Evolutionary conservation across 768 basidiomycete genomes (phyloP), one percentile per base, ranked within the genome.

Genomic region (Favolaschia claudopus): DNA sequence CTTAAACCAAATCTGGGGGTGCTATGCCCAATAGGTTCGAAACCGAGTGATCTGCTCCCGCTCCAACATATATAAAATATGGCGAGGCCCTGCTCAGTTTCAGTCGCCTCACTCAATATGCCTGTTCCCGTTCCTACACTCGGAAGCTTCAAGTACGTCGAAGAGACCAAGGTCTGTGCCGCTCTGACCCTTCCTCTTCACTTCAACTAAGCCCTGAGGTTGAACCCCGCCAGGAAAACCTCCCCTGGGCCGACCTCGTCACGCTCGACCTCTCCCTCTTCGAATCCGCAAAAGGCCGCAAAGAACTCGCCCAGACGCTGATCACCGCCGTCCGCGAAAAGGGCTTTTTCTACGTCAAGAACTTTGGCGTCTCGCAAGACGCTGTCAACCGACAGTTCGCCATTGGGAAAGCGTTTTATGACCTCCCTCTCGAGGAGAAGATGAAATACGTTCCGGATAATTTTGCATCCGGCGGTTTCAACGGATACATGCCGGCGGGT

Each of bases 311-410:
- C 0, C 42, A 38, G 5, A 68, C 78, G 36, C 66, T 81, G 24
- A 69, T 64, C 53, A 68, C 75, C 44, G 79, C 79, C 0, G 67
- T 79, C 38, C 69, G 71, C 28, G 73, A 67, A 6, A 70, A 72
- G 49, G 80, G 81, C 2, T 82, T 82, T 62, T 76, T 79, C 65
- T 76, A 74, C 20, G 72, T 80, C 33, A 67, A 73, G 49, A 74
- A 74, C 47, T 69, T 74, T 29, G 79, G 79, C 15, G 74, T 82
- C 54, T 46, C 65, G 24, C 74, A 79, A 49, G 76, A 77, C 3
- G 69, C 76, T 63, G 70, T 72, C 0, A 63, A 70, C 29, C 64
- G 70, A 8, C 76, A 77, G 63, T 67, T 75, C 20, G 67, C 73
- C 6, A 69, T 79, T 24, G 77, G 70, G 27, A 69, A 77, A 29